These are phyloP conservation scores for Penicillium sp. DNA, from an alignment of 2,329 filamentous ascomycete species.

Conservation along the genomic window DNA sequence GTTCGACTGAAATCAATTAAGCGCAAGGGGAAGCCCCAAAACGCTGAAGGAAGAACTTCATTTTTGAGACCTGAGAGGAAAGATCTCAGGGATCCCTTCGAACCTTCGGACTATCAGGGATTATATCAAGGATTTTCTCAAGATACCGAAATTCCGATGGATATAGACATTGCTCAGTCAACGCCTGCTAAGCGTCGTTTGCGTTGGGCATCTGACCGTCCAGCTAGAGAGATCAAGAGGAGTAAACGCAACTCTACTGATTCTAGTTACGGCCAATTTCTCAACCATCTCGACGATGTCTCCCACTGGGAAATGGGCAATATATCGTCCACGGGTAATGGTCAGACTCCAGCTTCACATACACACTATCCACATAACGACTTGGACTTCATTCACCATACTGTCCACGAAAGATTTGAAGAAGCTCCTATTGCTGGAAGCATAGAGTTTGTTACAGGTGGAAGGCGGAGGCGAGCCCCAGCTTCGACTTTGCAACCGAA, in stretches of 20 bases:
- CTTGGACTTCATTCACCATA: constrained; percentile 35
- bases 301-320: constrained; percentile 10
- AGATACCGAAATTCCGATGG: neutral
- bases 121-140: neutral
- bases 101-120: neutral
- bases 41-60: constrained; percentile 22
- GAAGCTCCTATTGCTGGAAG: constrained; percentile 27
- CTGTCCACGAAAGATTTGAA: constrained; percentile 28
- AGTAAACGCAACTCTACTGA: neutral
- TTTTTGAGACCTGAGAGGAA: constrained; percentile 22
- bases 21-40: constrained; percentile 16
- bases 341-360: neutral
- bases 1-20: constrained; percentile 30
- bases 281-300: constrained; percentile 8
- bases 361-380: neutral
- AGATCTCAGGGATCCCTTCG: neutral
- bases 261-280: constrained; percentile 9
- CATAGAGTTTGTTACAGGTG: constrained; percentile 30
- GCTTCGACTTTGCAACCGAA: neutral
- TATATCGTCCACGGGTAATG: neutral
- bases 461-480: constrained; percentile 6
- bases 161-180: neutral
- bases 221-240: constrained; percentile 2
- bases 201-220: neutral
- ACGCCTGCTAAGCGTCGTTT: neutral